phyloP scores from a whole-genome alignment of 345 rosid genomes.

The Erucastrum elatum region DNA sequence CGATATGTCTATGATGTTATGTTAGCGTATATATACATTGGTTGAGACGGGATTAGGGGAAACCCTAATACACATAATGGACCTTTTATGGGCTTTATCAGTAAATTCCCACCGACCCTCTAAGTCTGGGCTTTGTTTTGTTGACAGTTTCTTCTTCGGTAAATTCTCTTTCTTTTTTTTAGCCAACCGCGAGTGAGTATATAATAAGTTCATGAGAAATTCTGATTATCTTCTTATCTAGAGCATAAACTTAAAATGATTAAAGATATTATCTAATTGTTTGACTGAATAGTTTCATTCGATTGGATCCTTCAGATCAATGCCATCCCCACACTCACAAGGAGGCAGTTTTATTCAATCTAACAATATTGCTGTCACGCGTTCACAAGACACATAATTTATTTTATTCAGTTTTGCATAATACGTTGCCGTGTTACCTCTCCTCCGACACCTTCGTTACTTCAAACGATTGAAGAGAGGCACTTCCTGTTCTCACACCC shows the following conservation, averaged over 20 bases:
- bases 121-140: not conserved
- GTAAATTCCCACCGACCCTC: not conserved
- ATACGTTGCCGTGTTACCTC: no score
- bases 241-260: no score
- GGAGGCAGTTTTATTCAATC: not conserved
- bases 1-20: accelerated
- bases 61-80: slow-evolving; percentile 15
- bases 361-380: not conserved
- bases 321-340: not conserved
- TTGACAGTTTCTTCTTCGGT: not conserved
- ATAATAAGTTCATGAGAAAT: no score
- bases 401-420: not conserved
- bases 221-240: no score
- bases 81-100: not conserved
- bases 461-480: not conserved
- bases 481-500: not conserved
- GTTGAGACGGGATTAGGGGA: not conserved
- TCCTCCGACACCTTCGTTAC: not conserved
- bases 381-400: not conserved
- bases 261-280: no score
- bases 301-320: not conserved
- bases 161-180: no score
- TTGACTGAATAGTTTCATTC: not conserved
- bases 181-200: no score
- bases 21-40: slow-evolving; percentile 3